A percentile compares a stretch with the other conserved stretches of the same genome.
phyloP scores from a whole-genome alignment of 116 monocot species.

The Cymodocea nodosa region DNA sequence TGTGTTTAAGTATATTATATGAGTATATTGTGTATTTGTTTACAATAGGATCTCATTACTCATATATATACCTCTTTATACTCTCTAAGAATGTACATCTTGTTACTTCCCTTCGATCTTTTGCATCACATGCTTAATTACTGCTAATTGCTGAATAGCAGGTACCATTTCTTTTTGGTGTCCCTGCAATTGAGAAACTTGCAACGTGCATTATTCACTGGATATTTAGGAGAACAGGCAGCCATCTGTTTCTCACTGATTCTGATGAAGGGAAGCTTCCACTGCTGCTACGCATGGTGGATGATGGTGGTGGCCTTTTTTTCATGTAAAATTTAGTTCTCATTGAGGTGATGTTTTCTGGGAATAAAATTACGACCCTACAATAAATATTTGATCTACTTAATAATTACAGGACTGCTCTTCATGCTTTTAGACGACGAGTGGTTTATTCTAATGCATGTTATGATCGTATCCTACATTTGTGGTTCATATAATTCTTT shows the following conservation, averaged over 20 bases:
- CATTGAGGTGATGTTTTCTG: not conserved
- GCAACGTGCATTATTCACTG: slow-evolving; percentile 59
- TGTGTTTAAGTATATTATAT: too few species aligned
- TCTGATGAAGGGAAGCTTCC: slow-evolving; percentile 46
- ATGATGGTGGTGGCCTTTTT: slow-evolving; percentile 48
- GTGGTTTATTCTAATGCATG: slow-evolving; percentile 84
- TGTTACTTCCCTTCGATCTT: too few species aligned
- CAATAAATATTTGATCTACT: not conserved
- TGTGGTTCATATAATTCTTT: not conserved
- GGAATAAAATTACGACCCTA: not conserved
- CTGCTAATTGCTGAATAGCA: slow-evolving; percentile 10
- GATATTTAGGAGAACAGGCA: slow-evolving; percentile 85
- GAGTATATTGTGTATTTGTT: too few species aligned
- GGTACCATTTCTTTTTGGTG: slow-evolving; percentile 90
- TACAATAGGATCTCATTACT: too few species aligned
- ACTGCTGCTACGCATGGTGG: slow-evolving; percentile 59
- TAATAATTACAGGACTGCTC: slow-evolving; percentile 43
- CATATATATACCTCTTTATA: too few species aligned
- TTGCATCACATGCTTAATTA: too few species aligned
- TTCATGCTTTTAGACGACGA: slow-evolving; percentile 52
- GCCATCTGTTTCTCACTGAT: slow-evolving; percentile 85
- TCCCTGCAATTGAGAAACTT: slow-evolving; percentile 55
- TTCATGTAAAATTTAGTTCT: slow-evolving; percentile 51
- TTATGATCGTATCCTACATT: slow-evolving; percentile 73
- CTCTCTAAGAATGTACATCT: too few species aligned